A percentile compares a stretch with the other conserved stretches of the same genome.
phyloP scores from a whole-genome alignment of 495 filamentous ascomycete genomes.

The Trichoderma reesei region DNA sequence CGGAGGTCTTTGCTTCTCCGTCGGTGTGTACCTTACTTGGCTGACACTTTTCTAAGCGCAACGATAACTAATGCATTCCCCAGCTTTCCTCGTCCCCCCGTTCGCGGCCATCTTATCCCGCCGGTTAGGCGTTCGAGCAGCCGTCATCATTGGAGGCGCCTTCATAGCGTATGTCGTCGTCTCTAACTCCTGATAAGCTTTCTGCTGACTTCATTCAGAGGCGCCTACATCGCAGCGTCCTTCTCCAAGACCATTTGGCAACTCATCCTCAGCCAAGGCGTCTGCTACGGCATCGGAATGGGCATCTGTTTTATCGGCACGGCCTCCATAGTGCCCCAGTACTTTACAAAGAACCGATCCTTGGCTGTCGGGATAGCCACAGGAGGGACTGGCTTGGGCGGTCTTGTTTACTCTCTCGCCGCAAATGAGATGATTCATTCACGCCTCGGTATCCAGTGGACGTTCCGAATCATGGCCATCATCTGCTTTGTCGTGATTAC shows the following conservation, averaged over 20 bases:
- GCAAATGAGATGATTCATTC: constrained; percentile 43
- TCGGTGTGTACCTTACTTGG: not conserved
- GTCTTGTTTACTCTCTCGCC: constrained; percentile 44
- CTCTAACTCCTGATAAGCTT: not conserved
- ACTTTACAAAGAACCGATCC: constrained; percentile 54
- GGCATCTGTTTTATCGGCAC: constrained; percentile 62
- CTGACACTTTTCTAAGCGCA: not conserved
- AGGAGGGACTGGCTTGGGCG: constrained; percentile 56
- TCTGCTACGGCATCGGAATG: constrained; percentile 63
- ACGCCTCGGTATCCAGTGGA: constrained; percentile 41
- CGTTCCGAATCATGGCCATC: constrained; percentile 51
- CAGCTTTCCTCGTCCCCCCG: constrained; percentile 51
- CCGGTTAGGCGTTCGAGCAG: constrained; percentile 36
- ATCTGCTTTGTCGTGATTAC: constrained; percentile 39
- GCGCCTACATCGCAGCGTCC: constrained; percentile 46
- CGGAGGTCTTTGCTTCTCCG: constrained; percentile 51
- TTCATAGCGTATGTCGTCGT: constrained; percentile 29
- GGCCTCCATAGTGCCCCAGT: constrained; percentile 56
- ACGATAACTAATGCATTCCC: not conserved
- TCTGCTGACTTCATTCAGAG: constrained; percentile 2
- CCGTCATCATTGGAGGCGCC: constrained; percentile 45
- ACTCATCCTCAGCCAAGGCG: constrained; percentile 57
- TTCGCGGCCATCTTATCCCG: constrained; percentile 42
- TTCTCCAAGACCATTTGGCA: constrained; percentile 54
- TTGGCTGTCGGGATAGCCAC: constrained; percentile 60